Evolutionary conservation across 305 asterid species (phyloP).

Genomic region (Withania somnifera): DNA sequence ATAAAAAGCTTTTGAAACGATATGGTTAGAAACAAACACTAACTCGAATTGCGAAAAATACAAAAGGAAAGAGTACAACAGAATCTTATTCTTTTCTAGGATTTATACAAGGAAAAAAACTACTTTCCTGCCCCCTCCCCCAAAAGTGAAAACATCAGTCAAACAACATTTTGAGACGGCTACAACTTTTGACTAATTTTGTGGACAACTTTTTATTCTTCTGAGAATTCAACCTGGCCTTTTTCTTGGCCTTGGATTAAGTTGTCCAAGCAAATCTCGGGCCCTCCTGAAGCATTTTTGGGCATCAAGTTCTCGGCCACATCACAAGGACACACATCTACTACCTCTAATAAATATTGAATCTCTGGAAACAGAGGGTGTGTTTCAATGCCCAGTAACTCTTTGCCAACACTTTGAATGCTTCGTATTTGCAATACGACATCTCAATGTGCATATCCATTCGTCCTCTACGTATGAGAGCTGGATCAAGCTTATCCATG

Average conservation of each 20-base stretch:
- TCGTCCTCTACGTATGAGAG: background rate
- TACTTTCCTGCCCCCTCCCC: background rate
- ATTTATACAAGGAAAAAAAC: background rate
- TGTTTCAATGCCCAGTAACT: background rate
- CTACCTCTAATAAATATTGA: background rate
- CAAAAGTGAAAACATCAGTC: background rate
- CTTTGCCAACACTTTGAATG: slow-evolving; percentile 6
- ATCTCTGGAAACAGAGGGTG: background rate
- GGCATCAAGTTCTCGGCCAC: background rate
- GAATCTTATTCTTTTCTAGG: background rate
- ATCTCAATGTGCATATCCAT: slow-evolving; percentile 12
- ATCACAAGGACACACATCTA: background rate
- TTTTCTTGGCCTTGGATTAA: background rate
- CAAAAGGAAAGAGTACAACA: background rate
- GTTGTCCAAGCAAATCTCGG: background rate
- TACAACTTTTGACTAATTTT: background rate
- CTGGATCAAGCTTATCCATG: background rate
- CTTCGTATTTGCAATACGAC: slow-evolving; percentile 7
- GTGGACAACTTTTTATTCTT: background rate
- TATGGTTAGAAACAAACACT: background rate
- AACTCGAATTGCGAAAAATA: background rate
- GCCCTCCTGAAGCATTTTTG: background rate
- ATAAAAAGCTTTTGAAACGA: background rate
- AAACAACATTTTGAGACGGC: background rate
- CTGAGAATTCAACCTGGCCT: background rate